Evolutionary conservation across 768 basidiomycete species (phyloP).

Genomic region (Leucocoprinus leucothites): DNA sequence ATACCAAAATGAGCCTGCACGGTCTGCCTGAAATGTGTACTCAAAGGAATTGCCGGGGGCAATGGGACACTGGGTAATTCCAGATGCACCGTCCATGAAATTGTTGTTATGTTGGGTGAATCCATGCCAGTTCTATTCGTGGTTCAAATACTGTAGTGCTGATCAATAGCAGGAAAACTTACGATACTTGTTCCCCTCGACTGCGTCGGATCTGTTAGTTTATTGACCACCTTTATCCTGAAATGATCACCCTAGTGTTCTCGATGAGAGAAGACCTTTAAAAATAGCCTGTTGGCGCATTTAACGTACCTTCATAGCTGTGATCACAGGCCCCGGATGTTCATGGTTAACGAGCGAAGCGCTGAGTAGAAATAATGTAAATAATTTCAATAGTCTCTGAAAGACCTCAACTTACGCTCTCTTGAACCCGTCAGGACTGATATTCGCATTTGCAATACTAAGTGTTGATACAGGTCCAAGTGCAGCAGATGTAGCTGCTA

Average conservation of each 20-base stretch:
- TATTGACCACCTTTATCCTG: background rate
- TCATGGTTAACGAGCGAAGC: background rate
- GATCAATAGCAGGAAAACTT: background rate
- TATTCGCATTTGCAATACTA: background rate
- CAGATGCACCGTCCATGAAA: slow-evolving; percentile 36
- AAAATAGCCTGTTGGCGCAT: no score
- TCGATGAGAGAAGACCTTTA: background rate
- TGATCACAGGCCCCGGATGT: background rate
- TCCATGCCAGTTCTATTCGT: slow-evolving; percentile 42
- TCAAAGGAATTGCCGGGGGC: slow-evolving; percentile 33
- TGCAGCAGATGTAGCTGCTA: background rate
- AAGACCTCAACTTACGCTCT: background rate
- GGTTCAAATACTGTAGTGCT: background rate
- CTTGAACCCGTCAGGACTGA: background rate
- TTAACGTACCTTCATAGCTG: background rate
- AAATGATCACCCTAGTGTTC: background rate
- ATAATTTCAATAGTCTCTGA: background rate
- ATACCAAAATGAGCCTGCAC: slow-evolving; percentile 44
- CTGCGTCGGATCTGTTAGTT: background rate
- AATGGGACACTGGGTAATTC: slow-evolving; percentile 41
- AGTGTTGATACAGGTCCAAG: background rate
- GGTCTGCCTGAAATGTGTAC: slow-evolving; percentile 32
- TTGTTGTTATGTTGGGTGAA: slow-evolving; percentile 31
- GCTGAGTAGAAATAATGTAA: background rate
- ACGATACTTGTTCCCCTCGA: background rate